Conservation (phyloP, 2,329 filamentous ascomycete species). For the Colletotrichum sp. region DNA sequence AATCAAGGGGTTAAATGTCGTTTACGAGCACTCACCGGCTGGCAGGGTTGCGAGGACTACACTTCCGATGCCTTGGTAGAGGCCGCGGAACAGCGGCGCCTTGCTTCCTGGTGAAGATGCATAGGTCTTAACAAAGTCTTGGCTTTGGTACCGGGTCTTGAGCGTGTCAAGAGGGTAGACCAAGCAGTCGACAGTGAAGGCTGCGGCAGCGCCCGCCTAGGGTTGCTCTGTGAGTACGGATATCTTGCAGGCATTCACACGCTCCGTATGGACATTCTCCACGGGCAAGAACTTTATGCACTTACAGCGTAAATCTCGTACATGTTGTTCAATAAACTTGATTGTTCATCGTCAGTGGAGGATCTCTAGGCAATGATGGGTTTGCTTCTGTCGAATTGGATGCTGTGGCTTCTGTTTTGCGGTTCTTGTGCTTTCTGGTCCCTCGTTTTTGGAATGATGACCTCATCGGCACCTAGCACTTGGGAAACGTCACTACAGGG, state of each 20-base stretch:
- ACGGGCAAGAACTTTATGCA: background rate
- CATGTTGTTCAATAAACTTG: background rate
- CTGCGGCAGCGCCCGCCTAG: constrained; percentile 83
- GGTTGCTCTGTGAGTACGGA: background rate
- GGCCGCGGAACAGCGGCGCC: constrained; percentile 67
- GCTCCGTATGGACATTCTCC: background rate
- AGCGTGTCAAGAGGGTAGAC: constrained; percentile 90
- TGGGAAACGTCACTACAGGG: background rate
- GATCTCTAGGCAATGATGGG: background rate
- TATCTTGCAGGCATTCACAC: background rate
- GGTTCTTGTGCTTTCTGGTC: background rate
- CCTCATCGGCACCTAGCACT: background rate
- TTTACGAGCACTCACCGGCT: constrained; percentile 61
- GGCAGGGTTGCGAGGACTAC: constrained; percentile 88
- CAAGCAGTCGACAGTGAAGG: constrained; percentile 83
- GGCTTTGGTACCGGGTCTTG: constrained; percentile 85
- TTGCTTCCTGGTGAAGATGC: constrained; percentile 59
- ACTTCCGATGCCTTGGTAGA: constrained; percentile 88
- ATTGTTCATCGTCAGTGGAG: background rate
- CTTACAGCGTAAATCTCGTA: constrained; percentile 24
- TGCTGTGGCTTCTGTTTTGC: background rate
- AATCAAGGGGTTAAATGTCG: background rate
- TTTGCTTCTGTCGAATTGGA: background rate
- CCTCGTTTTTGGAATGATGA: background rate
- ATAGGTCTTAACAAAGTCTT: constrained; percentile 74